Evolutionary conservation across 192 early-diverging fungal genomes (phyloP).

Genomic region (Coemansia sp.): DNA sequence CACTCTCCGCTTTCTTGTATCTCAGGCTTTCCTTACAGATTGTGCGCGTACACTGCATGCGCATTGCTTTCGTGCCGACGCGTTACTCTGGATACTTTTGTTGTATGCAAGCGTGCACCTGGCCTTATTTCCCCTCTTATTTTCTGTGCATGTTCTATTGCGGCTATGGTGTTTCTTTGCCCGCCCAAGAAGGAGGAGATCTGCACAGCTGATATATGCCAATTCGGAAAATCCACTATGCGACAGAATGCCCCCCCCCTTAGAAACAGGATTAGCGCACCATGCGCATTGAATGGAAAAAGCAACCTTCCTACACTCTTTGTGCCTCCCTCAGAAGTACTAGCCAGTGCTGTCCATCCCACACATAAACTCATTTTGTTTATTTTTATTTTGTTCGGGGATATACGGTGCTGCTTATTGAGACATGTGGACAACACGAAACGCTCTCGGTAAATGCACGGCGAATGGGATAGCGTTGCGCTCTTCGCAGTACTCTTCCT

Average conservation of each 20-base stretch:
- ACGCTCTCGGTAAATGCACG: not conserved
- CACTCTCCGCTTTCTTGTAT: conserved; percentile 2
- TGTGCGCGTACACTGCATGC: conserved; percentile 3
- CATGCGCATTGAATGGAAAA: not conserved
- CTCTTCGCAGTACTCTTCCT: not conserved
- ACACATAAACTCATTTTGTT: not conserved
- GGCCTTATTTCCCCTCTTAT: not conserved
- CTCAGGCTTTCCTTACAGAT: not conserved
- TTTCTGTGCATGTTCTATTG: not conserved
- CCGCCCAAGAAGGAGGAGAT: not conserved
- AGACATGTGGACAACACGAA: not conserved
- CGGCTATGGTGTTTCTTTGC: not conserved
- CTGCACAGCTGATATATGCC: not conserved
- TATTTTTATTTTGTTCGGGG: not conserved
- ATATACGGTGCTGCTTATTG: not conserved
- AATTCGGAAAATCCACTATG: not conserved
- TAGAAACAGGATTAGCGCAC: conserved; percentile 6
- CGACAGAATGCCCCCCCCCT: not conserved
- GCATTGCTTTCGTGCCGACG: not conserved
- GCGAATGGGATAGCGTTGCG: not conserved
- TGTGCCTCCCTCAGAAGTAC: not conserved
- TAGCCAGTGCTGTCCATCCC: not conserved
- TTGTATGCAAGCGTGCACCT: conserved; percentile 8
- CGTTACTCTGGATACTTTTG: conserved; percentile 6
- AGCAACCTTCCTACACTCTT: not conserved